These are phyloP conservation scores for Tubosaeta sp. DNA, from an alignment of 768 basidiomycete species.

Conservation along the genomic window DNA sequence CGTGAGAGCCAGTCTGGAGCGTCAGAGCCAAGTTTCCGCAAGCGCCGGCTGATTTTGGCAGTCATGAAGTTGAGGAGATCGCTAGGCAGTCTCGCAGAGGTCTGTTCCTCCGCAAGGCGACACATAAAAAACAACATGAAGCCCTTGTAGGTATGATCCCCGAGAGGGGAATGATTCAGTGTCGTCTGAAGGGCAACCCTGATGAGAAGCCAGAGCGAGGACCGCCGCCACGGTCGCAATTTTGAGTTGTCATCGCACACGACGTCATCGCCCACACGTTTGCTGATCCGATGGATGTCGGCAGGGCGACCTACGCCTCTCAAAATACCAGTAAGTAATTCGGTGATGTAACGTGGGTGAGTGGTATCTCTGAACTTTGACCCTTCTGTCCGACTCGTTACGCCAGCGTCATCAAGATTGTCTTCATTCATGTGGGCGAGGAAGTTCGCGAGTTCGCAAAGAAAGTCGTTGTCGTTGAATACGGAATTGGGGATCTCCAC, in stretches of 20 bases:
- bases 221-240: constrained; percentile 32
- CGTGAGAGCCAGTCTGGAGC: neutral
- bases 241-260: constrained; percentile 1
- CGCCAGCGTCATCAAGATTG: no score
- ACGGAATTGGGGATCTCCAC: constrained; percentile 12
- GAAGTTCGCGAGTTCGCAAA: constrained; percentile 21
- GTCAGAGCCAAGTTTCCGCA: neutral
- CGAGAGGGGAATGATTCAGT: constrained; percentile 7
- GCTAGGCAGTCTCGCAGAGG: constrained; percentile 4
- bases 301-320: constrained; percentile 33
- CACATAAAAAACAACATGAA: constrained; percentile 44
- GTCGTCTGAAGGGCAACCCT: constrained; percentile 27
- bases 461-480: neutral
- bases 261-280: neutral
- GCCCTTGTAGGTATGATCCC: constrained; percentile 37
- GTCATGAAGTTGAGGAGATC: constrained; percentile 23
- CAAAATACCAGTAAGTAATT: constrained; percentile 43
- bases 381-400: no score
- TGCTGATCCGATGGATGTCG: neutral
- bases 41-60: neutral
- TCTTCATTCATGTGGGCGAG: constrained; percentile 32
- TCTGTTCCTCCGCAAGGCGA: constrained; percentile 17
- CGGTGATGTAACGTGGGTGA: constrained; percentile 38
- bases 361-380: no score
- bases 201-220: constrained; percentile 31